phyloP scores from a whole-genome alignment of 2,329 filamentous ascomycete species.

The Monosporascus sp. region DNA sequence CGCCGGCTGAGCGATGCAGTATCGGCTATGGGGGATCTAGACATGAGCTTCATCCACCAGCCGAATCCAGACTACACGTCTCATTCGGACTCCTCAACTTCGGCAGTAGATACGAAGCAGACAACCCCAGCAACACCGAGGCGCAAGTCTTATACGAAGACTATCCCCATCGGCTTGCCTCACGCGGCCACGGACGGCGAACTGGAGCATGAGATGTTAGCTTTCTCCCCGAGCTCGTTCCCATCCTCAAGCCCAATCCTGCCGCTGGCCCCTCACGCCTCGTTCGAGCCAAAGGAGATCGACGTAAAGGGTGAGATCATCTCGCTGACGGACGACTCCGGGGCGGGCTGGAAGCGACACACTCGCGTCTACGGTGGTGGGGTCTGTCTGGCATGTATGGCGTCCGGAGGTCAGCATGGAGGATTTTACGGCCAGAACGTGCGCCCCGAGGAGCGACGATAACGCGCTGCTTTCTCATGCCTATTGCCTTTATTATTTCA shows the following conservation, averaged over 20 bases:
- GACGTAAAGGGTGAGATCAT: conserved; percentile 47
- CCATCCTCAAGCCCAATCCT: conserved; percentile 42
- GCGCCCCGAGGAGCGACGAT: conserved; percentile 46
- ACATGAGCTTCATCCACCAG: conserved; percentile 40
- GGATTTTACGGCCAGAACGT: conserved; percentile 52
- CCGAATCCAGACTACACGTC: conserved; percentile 45
- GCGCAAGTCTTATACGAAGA: conserved; percentile 39
- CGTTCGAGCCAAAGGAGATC: conserved; percentile 30
- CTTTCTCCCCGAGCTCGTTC: conserved; percentile 44
- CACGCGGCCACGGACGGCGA: conserved; percentile 11
- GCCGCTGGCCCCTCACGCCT: conserved; percentile 40
- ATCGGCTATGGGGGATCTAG: conserved; percentile 29
- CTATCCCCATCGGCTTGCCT: conserved; percentile 28
- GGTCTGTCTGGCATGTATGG: conserved; percentile 50
- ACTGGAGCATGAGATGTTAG: conserved; percentile 17
- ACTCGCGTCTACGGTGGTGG: conserved; percentile 56
- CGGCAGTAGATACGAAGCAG: conserved; percentile 12
- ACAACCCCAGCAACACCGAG: conserved; percentile 30
- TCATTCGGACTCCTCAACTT: conserved; percentile 15
- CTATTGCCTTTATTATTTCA: too few species aligned
- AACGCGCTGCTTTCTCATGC: not conserved
- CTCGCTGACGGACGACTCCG: conserved; percentile 41
- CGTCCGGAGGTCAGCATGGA: conserved; percentile 37
- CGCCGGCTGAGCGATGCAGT: conserved; percentile 28
- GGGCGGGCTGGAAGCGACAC: conserved; percentile 50